Percentiles rank a stretch among this genome's conserved stretches.
Evolutionary conservation across 2,329 filamentous ascomycete species (phyloP).

Genomic region (Ceratocystis albifundus): DNA sequence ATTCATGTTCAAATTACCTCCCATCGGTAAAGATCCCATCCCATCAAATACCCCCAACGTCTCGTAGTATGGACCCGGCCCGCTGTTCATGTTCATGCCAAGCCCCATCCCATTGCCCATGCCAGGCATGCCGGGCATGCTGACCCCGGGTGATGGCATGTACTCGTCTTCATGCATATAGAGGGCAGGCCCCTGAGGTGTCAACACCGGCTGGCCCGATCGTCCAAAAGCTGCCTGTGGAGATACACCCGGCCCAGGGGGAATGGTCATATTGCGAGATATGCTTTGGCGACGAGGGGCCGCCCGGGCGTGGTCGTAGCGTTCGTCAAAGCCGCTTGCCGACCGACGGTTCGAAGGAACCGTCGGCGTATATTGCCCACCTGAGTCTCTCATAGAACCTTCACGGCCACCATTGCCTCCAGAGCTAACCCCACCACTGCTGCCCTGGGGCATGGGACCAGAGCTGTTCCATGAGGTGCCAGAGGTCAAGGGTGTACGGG

Average conservation of each 20-base stretch:
- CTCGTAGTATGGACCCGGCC: conserved; percentile 11
- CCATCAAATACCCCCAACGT: not conserved
- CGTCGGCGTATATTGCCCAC: conserved; percentile 2
- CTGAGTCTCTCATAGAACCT: not conserved
- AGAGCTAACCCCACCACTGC: not conserved
- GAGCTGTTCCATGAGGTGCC: conserved; percentile 13
- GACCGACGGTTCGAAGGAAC: conserved; percentile 2
- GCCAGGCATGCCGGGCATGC: not conserved
- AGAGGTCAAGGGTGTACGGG: conserved; percentile 12
- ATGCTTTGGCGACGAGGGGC: conserved; percentile 19
- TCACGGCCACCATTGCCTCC: not conserved
- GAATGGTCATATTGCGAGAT: conserved; percentile 15
- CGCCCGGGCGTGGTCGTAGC: conserved; percentile 5
- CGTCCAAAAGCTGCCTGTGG: conserved; percentile 3
- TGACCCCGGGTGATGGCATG: not conserved
- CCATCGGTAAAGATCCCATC: conserved; percentile 10
- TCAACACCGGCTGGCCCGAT: not conserved
- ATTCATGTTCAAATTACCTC: conserved; percentile 11
- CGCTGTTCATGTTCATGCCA: conserved; percentile 16
- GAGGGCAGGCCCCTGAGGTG: not conserved
- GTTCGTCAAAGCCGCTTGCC: not conserved
- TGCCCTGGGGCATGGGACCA: not conserved
- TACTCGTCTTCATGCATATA: conserved; percentile 11
- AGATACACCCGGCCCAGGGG: conserved; percentile 3
- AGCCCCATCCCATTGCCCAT: not conserved